Evolutionary conservation across 495 filamentous ascomycete genomes (phyloP), one percentile per base, ranked within the genome.

Genomic region (Podospora fimiseda): DNA sequence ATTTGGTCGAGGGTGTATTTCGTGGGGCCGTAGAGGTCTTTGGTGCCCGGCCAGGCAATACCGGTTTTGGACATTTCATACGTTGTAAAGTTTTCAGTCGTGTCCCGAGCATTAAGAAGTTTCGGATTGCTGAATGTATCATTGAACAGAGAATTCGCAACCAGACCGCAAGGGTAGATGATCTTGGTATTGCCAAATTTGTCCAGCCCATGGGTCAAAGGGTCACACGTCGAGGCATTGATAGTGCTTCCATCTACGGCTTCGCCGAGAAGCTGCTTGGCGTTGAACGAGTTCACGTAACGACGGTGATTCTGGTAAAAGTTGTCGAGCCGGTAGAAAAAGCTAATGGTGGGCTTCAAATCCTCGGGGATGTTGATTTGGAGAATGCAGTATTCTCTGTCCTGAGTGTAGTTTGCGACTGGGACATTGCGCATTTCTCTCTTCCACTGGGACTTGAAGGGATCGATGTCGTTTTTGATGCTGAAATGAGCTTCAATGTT

Each of bases 271-370:
- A 99, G 71, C 68, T 99, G 93, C 56, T 87, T 76, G 50, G 82
- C 77, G 61, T 91, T 86, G 54, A 95, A 80, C 1, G 90, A 95
- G 58, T 87, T 84, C 38, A 96, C 92, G 57, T 99, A 99, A 68
- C 92, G 86, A 51, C 93, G 86, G 64, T 99, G 93, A 67, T 99
- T 99, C 67, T 99, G 93, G 74, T 97, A 99, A 74, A 99, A 99
- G 69, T 99, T 95, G 39, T 89, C 90, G 38, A 99, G 81, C 48
- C 86, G 86, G 70, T 99, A 99, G 72, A 96, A 97, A 66, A 96
- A 78, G 57, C 88, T 78, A 21, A 97, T 84, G 3, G 91, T 90
- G 0, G 92, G 81, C 9, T 76, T 73, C 59, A 99, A 79, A 21
- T 80, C 70, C 51, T 93, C 80, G 7, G 89, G 89, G 23, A 97